Evolutionary conservation across 495 filamentous ascomycete genomes (phyloP).

Genomic region (Chaetomium tenue): DNA sequence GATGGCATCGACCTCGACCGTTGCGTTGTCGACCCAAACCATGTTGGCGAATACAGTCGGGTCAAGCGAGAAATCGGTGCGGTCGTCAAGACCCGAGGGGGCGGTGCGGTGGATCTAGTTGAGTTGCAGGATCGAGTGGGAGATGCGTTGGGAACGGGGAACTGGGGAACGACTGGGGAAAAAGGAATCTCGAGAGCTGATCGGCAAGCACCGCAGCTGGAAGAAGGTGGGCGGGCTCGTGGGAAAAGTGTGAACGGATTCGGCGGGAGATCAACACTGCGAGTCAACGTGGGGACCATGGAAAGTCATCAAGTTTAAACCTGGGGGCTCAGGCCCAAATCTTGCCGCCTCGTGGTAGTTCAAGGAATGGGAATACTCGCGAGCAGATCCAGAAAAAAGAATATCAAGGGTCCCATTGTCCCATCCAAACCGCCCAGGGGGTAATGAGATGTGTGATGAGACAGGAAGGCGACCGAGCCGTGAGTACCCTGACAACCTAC

Average conservation of each 20-base stretch:
- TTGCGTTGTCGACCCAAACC: constrained; percentile 34
- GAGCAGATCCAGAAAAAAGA: not conserved
- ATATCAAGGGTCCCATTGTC: not conserved
- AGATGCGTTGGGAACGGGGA: not conserved
- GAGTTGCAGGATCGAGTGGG: not conserved
- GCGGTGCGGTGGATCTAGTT: not conserved
- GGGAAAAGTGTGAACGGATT: constrained; percentile 11
- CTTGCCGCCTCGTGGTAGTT: not conserved
- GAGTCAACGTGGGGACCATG: not conserved
- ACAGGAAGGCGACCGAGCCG: not conserved
- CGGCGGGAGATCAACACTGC: constrained; percentile 24
- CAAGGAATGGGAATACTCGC: not conserved
- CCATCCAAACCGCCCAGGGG: constrained; percentile 4
- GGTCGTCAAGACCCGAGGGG: too few species aligned
- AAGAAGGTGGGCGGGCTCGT: constrained; percentile 4
- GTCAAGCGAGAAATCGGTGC: not conserved
- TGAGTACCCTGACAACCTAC: constrained; percentile 7
- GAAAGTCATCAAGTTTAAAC: constrained; percentile 13
- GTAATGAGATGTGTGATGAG: constrained; percentile 14
- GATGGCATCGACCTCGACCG: constrained; percentile 29
- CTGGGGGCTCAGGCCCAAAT: not conserved
- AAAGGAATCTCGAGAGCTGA: constrained; percentile 9
- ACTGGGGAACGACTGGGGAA: not conserved
- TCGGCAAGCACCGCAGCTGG: constrained; percentile 20
- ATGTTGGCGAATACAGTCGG: constrained; percentile 20